A percentile compares a stretch with the other conserved stretches of the same genome.
phyloP scores from a whole-genome alignment of 2,329 filamentous ascomycete genomes.

The Pseudodiploospora longispora region DNA sequence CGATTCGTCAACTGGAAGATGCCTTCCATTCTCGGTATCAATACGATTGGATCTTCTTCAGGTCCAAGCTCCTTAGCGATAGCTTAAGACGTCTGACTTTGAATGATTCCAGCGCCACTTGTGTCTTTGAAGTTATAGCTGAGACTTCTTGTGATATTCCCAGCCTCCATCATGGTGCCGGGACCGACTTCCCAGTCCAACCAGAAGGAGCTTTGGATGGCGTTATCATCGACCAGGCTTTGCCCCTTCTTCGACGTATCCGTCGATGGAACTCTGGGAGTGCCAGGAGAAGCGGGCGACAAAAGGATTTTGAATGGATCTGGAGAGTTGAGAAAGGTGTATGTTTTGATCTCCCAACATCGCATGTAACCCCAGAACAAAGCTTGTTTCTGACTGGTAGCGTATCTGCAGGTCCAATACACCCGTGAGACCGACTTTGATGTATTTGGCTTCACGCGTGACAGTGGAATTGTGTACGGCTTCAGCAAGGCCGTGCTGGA shows the following conservation, averaged over 20 bases:
- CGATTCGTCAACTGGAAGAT: slow-evolving; percentile 47
- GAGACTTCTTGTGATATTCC: slow-evolving; percentile 19
- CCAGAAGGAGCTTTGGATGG: neutral
- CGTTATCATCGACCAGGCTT: slow-evolving; percentile 47
- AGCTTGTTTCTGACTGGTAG: neutral
- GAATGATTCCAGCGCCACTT: slow-evolving; percentile 62
- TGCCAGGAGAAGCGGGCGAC: slow-evolving; percentile 66
- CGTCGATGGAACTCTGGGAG: slow-evolving; percentile 78
- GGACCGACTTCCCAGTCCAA: neutral
- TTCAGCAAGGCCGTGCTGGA: slow-evolving; percentile 45
- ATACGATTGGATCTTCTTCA: slow-evolving; percentile 87
- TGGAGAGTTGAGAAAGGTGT: slow-evolving; percentile 55
- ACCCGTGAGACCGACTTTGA: slow-evolving; percentile 67
- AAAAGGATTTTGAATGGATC: slow-evolving; percentile 47
- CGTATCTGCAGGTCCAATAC: slow-evolving; percentile 38
- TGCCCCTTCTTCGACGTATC: slow-evolving; percentile 63
- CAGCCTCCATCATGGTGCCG: too few species aligned
- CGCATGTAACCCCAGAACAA: neutral
- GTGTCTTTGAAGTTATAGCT: slow-evolving; percentile 65
- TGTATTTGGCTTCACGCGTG: slow-evolving; percentile 77
- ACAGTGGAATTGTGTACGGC: slow-evolving; percentile 74
- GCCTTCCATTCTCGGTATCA: slow-evolving; percentile 72
- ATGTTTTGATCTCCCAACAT: slow-evolving; percentile 19
- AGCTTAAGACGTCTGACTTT: slow-evolving; percentile 64
- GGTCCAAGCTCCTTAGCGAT: slow-evolving; percentile 67